Conservation (phyloP, 163 green algal genomes). For the Chloroidium sp. region DNA sequence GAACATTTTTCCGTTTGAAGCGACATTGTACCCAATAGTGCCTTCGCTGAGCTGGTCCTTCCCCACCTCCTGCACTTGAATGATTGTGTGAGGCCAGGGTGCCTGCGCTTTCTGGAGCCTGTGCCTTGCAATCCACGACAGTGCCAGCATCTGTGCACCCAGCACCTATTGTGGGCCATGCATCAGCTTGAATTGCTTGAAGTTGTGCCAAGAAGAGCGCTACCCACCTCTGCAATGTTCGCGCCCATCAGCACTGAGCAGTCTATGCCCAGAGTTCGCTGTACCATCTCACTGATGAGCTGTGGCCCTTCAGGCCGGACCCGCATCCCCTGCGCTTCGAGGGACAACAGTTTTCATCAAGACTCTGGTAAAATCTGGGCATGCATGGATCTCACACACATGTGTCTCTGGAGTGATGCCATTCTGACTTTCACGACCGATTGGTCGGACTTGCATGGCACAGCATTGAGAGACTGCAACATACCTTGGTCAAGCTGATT, state of each 20-base stretch:
- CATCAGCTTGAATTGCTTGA: too few relatives aligned
- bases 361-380: not conserved
- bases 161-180: too few relatives aligned
- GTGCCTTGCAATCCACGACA: too few relatives aligned
- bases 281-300: constrained; percentile 57
- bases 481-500: constrained; percentile 59
- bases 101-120: too few relatives aligned
- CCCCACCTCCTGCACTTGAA: constrained; percentile 30
- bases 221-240: constrained; percentile 53
- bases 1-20: constrained; percentile 40
- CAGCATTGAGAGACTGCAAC: too few relatives aligned
- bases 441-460: too few relatives aligned
- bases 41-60: constrained; percentile 47
- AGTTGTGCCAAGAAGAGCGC: too few relatives aligned
- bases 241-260: constrained; percentile 69
- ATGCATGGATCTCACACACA: not conserved
- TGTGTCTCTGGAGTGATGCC: too few relatives aligned
- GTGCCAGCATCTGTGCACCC: too few relatives aligned
- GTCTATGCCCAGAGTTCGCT: constrained; percentile 30
- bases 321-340: constrained; percentile 51
- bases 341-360: not conserved
- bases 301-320: constrained; percentile 63
- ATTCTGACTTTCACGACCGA: too few relatives aligned
- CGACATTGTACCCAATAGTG: constrained; percentile 59
- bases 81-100: not conserved